Percentiles rank a stretch among this genome's conserved stretches.
Conservation (phyloP, 768 basidiomycete species). For the Suillus cothurnatus region DNA sequence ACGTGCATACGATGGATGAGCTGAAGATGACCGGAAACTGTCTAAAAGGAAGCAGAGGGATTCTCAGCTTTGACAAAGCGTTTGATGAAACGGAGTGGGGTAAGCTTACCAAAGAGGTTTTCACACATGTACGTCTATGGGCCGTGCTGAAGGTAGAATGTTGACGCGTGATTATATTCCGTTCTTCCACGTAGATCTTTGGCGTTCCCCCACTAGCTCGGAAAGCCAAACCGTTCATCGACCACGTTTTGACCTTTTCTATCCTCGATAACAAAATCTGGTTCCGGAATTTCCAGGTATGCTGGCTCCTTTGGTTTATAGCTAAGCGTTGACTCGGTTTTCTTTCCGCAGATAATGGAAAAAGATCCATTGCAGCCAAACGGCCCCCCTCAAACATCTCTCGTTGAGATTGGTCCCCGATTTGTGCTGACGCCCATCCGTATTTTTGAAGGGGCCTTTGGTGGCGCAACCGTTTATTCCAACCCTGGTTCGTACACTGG, state of each 20-base stretch:
- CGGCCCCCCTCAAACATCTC: slow-evolving; percentile 80
- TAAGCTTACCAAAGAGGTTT: slow-evolving; percentile 86
- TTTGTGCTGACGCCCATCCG: slow-evolving; percentile 97
- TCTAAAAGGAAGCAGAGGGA: slow-evolving; percentile 89
- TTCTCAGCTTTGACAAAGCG: slow-evolving; percentile 88
- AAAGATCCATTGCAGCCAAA: slow-evolving; percentile 91
- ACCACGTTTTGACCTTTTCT: slow-evolving; percentile 96
- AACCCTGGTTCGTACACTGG: slow-evolving; percentile 72
- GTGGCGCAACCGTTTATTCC: slow-evolving; percentile 92
- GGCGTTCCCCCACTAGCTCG: slow-evolving; percentile 91
- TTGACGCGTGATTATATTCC: background rate
- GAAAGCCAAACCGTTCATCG: slow-evolving; percentile 94
- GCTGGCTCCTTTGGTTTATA: slow-evolving; percentile 9
- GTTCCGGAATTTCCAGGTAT: slow-evolving; percentile 99
- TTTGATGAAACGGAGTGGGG: slow-evolving; percentile 92
- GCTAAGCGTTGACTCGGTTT: background rate
- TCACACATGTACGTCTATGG: slow-evolving; percentile 73
- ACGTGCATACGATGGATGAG: slow-evolving; percentile 99
- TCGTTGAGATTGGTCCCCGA: slow-evolving; percentile 96
- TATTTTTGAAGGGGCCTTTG: slow-evolving; percentile 97
- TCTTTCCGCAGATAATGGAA: slow-evolving; percentile 72
- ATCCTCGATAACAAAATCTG: slow-evolving; percentile 95
- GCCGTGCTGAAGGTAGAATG: slow-evolving; percentile 4
- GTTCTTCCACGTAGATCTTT: slow-evolving; percentile 70
- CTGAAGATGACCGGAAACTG: slow-evolving; percentile 99